Evolutionary conservation across 371 early-diverging fungal genomes (phyloP).

Genomic region (Mucor irregularis): DNA sequence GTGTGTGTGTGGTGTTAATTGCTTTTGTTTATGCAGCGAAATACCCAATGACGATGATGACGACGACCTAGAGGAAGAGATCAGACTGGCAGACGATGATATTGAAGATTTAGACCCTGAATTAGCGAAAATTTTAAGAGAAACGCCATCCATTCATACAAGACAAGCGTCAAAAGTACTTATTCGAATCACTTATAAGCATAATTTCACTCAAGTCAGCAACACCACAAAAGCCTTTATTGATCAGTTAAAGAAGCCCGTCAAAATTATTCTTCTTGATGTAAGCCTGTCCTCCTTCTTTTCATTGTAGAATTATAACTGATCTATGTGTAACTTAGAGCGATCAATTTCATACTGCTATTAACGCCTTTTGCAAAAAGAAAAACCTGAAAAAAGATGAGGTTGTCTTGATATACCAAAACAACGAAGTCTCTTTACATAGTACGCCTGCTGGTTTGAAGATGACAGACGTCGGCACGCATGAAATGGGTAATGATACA

Average conservation of each 20-base stretch:
- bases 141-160: background rate
- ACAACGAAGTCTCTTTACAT: conserved; percentile 30
- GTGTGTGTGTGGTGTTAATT: background rate
- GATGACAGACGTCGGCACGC: conserved; percentile 21
- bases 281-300: conserved; percentile 23
- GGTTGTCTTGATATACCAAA: conserved; percentile 34
- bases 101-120: conserved; percentile 47
- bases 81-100: background rate
- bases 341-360: conserved; percentile 30
- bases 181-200: conserved; percentile 33
- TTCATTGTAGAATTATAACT: background rate
- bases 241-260: conserved; percentile 22
- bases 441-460: conserved; percentile 41
- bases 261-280: conserved; percentile 39
- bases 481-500: conserved; percentile 24
- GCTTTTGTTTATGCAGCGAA: background rate
- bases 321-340: conserved; percentile 20
- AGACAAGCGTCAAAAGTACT: conserved; percentile 25
- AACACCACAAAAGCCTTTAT: background rate
- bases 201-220: background rate
- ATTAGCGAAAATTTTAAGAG: conserved; percentile 13
- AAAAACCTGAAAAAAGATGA: conserved; percentile 23
- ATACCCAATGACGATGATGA: conserved; percentile 8
- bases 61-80: background rate
- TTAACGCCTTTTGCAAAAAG: conserved; percentile 31